Evolutionary conservation across 2,329 filamentous ascomycete species (phyloP).

Genomic region (Cladosporium sp.): DNA sequence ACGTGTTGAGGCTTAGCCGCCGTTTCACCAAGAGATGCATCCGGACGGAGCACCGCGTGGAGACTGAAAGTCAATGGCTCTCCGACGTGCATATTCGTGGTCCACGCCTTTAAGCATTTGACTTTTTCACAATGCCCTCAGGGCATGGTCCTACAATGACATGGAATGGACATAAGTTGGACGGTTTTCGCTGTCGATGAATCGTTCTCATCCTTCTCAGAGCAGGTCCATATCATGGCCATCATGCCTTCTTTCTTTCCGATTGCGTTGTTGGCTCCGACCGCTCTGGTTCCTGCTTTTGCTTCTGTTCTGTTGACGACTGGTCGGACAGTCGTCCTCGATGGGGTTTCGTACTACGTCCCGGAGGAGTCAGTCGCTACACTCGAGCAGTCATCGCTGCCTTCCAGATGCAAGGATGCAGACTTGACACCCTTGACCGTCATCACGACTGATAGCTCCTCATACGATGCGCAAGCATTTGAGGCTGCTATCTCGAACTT

Average conservation of each 20-base stretch:
- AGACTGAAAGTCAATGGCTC: not conserved
- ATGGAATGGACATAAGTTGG: not conserved
- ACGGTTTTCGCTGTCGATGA: not conserved
- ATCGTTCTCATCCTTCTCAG: not conserved
- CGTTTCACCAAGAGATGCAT: not conserved
- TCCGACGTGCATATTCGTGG: not conserved
- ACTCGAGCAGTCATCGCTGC: slow-evolving; percentile 20
- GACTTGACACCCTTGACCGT: slow-evolving; percentile 39
- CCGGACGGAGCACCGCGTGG: not conserved
- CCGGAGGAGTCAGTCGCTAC: slow-evolving; percentile 34
- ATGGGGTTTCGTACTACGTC: slow-evolving; percentile 38
- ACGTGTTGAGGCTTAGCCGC: slow-evolving; percentile 2
- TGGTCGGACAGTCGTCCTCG: slow-evolving; percentile 38
- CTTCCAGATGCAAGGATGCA: slow-evolving; percentile 13
- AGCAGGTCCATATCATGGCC: not conserved
- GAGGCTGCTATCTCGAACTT: slow-evolving; percentile 27
- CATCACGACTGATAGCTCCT: slow-evolving; percentile 25
- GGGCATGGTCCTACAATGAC: not conserved
- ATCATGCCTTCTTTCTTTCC: slow-evolving; percentile 3
- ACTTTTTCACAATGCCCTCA: slow-evolving; percentile 1
- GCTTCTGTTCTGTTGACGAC: slow-evolving; percentile 27
- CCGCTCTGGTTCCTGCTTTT: not conserved
- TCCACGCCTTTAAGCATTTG: not conserved
- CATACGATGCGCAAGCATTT: slow-evolving; percentile 24
- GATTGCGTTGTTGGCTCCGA: not conserved